Conservation (phyloP, 2,329 filamentous ascomycete genomes). For the Thelonectria discophora region DNA sequence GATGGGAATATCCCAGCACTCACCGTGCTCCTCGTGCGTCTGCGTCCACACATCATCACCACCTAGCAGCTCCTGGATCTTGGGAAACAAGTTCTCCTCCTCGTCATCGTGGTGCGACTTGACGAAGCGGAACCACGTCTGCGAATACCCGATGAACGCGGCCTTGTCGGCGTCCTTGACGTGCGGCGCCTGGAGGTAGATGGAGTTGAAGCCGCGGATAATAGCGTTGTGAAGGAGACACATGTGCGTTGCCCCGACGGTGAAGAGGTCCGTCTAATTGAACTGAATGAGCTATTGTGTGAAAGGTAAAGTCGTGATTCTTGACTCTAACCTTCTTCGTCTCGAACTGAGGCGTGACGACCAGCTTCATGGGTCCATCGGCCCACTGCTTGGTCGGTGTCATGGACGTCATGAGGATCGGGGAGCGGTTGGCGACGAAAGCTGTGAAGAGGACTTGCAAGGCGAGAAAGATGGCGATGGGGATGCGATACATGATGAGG, state of each 20-base stretch:
- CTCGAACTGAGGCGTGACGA: conserved; percentile 62
- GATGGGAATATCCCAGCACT: conserved; percentile 17
- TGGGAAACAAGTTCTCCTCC: conserved; percentile 64
- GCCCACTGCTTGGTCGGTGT: conserved; percentile 57
- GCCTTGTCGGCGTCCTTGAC: conserved; percentile 60
- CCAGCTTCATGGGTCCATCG: conserved; percentile 62
- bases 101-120: conserved; percentile 69
- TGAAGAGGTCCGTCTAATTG: conserved; percentile 64
- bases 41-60: conserved; percentile 61
- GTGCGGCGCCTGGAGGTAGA: conserved; percentile 66
- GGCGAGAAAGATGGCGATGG: conserved; percentile 40
- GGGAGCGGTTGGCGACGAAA: conserved; percentile 48
- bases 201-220: conserved; percentile 70
- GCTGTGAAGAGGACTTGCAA: conserved; percentile 44
- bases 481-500: conserved; percentile 35
- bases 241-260: conserved; percentile 68
- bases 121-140: conserved; percentile 68
- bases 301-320: too few species aligned
- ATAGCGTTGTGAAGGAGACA: conserved; percentile 69
- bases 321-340: conserved; percentile 57
- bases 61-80: conserved; percentile 60
- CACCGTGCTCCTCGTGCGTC: conserved; percentile 66
- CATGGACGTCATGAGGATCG: conserved; percentile 46
- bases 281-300: not conserved
- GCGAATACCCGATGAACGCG: conserved; percentile 66